Evolutionary conservation across 163 green algal genomes (phyloP), one percentile per base, ranked within the genome.

Genomic region (Trebouxiophyceae sp.): DNA sequence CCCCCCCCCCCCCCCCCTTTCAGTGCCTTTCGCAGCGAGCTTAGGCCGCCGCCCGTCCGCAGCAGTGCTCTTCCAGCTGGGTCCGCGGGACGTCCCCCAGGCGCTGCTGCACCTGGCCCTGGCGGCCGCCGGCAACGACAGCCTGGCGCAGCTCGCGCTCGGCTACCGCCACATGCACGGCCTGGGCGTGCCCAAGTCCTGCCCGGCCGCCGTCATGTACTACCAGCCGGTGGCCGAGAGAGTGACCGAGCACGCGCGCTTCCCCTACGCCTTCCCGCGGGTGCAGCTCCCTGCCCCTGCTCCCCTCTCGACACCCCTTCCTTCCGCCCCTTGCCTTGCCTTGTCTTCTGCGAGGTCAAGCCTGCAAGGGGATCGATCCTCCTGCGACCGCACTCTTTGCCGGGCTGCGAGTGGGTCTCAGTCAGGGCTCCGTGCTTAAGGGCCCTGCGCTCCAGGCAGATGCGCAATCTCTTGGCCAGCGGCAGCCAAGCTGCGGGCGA

Each of bases 41-140:
- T n/a, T n/a, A n/a, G n/a, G n/a, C n/a, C n/a, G n/a, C n/a, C n/a
- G n/a, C n/a, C n/a, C n/a, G n/a, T n/a, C n/a, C n/a, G 39, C 39
- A n/a, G 39, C 39, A 50, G 39, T 50, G 5, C 45, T 75, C 31
- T 79, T 77, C 2, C 24, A 31, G 33, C 63, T 82, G 1, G n/a
- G 33, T n/a, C 28, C 47, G 33, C 46, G 64, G 16, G 20, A 60
- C 22, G 31, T 60, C 27, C 46, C 62, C 39, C 65, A 84, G 76
- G 89, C 85, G 1, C 67, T 96, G 56, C 68, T 91, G 34, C 77
- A 96, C 71, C 89, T 90, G 57, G 91, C 85, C 59, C 92, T 96
- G 78, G 90, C 77, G 1, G 89, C 92, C 0, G 33, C 71, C 5
- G 79, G 77, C 5, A 88, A 85, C 26, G 84, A 96, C 65, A 66